Base-by-base conservation (phyloP, 352 stramenopile genomes). In the Globisporangium orthogonon region DNA sequence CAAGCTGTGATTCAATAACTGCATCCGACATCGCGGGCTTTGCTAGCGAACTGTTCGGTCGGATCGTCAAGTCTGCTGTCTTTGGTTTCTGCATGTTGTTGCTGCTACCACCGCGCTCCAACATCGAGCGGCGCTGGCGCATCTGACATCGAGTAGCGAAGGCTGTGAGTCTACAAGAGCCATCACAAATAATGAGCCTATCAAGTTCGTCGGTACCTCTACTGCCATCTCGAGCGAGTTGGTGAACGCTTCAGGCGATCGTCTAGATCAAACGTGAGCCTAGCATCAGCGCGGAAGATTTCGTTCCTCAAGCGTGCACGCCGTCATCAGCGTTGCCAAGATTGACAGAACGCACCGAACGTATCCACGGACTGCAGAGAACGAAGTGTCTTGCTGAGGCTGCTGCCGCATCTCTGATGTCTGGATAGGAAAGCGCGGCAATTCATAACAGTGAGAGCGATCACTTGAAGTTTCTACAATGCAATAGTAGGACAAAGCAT, bases 281-380 rank as follows among this genome's bases (percentile, higher is more conserved):
- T 13, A 15, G 37, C 11, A 17, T 41, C 37, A 41, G 37, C 11
- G 17, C n/a, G n/a, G n/a, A n/a, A n/a, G n/a, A n/a, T n/a, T n/a
- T n/a, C 2, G 33, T 37, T 37, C 33, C 33, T 37, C 33, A 37
- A 37, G n/a, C n/a, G n/a, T n/a, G n/a, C n/a, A n/a, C n/a, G n/a
- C n/a, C n/a, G n/a, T n/a, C 31, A 2, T 11, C 10, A 41, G 10
- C 10, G 10, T 11, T 11, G 7, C 7, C 9, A 40, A 2, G 10
- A 3, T 17, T 13, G 37, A 41, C 37, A 41, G 56, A 6, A 49
- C 54, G 61, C 58, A 88, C 78, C 75, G 77, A 39, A 85, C 75
- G 55, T 82, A 81, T 30, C 75, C 78, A 47, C 71, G 60, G 7
- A 82, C 53, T 15, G 66, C 65, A 4, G 49, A 54, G 56, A 73